Evolutionary conservation across 371 early-diverging fungal species (phyloP).

Genomic region (Choanephora cucurbitarum): DNA sequence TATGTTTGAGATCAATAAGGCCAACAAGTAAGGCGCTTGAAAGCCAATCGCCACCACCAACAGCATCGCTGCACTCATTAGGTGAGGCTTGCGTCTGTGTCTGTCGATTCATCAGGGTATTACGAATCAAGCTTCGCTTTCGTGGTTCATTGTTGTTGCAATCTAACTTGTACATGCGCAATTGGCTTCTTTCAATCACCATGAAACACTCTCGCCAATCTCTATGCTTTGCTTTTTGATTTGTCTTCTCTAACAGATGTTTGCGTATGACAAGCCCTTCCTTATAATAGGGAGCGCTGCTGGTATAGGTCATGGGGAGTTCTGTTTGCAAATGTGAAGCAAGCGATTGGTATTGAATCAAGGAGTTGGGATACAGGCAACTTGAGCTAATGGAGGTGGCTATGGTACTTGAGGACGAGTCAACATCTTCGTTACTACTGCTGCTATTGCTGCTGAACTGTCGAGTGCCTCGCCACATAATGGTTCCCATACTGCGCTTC

Average conservation of each 20-base stretch:
- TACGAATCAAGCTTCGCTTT: too few species aligned
- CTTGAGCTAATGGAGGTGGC: constrained; percentile 22
- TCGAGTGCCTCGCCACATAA: constrained; percentile 34
- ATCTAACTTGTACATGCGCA: constrained; percentile 79
- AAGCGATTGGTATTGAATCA: constrained; percentile 28
- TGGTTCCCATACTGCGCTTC: constrained; percentile 40
- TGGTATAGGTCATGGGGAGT: constrained; percentile 19
- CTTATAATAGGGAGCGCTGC: constrained; percentile 47
- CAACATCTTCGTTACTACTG: not conserved
- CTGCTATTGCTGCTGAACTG: too few species aligned
- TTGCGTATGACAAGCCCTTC: constrained; percentile 82
- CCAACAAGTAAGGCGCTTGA: constrained; percentile 43
- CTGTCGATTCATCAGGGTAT: too few species aligned
- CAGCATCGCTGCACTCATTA: not conserved
- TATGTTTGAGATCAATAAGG: constrained; percentile 73
- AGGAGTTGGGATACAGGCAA: constrained; percentile 9
- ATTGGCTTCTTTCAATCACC: constrained; percentile 70
- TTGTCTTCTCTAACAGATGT: constrained; percentile 72
- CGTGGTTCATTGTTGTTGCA: constrained; percentile 10
- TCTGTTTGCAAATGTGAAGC: constrained; percentile 24
- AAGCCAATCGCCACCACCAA: constrained; percentile 16
- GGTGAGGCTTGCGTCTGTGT: constrained; percentile 3
- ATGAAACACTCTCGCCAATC: constrained; percentile 81
- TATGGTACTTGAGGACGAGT: constrained; percentile 4
- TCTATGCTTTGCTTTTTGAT: constrained; percentile 75